Conservation (phyloP, 2,329 filamentous ascomycete genomes). For the Botryosphaeria agaves region DNA sequence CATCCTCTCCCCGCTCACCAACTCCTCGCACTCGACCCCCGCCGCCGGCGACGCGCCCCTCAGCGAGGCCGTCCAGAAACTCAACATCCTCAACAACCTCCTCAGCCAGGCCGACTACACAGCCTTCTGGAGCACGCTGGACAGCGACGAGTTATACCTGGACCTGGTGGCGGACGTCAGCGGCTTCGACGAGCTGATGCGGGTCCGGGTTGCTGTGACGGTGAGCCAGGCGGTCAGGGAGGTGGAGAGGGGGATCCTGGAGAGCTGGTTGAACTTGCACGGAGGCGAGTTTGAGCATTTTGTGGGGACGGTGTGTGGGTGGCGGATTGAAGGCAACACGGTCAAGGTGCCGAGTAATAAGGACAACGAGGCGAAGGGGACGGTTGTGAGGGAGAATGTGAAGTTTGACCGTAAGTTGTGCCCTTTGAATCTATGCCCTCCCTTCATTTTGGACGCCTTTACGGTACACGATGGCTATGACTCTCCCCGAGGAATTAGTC, state of each 20-base stretch:
- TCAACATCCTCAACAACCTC: conserved; percentile 66
- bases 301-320: conserved; percentile 47
- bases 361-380: conserved; percentile 94
- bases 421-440: background rate
- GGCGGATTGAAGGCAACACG: conserved; percentile 51
- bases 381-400: conserved; percentile 89
- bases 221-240: conserved; percentile 75
- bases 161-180: conserved; percentile 87
- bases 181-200: conserved; percentile 88
- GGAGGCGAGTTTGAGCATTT: conserved; percentile 32
- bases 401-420: conserved; percentile 51
- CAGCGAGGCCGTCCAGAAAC: conserved; percentile 79
- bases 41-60: conserved; percentile 48
- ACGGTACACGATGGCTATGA: background rate
- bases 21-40: conserved; percentile 28
- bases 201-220: conserved; percentile 74
- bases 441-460: background rate
- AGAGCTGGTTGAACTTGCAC: conserved; percentile 30
- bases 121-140: conserved; percentile 82
- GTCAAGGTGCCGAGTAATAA: conserved; percentile 80
- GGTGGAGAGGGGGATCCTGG: conserved; percentile 34
- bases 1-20: conserved; percentile 44
- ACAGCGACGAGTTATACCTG: conserved; percentile 88
- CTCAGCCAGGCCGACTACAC: conserved; percentile 83
- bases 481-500: background rate